phyloP scores from a whole-genome alignment of 2,329 filamentous ascomycete genomes.

The Pseudopyricularia javanii region DNA sequence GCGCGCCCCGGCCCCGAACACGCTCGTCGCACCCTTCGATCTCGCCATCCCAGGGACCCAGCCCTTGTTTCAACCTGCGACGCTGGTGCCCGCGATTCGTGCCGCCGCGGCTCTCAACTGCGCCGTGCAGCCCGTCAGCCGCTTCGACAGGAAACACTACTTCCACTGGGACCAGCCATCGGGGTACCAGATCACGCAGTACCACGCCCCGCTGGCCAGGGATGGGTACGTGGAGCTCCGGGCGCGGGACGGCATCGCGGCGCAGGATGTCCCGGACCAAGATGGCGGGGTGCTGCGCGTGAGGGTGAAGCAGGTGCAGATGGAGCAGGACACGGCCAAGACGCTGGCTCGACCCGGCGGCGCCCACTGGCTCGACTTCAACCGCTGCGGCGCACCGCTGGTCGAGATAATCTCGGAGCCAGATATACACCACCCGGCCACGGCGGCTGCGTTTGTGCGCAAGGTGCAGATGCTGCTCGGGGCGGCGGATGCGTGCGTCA shows the following conservation, averaged over 20 bases:
- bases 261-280: conserved; percentile 52
- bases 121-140: conserved; percentile 61
- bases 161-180: conserved; percentile 97
- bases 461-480: conserved; percentile 77
- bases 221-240: conserved; percentile 62
- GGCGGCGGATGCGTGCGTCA: conserved; percentile 72
- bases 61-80: conserved; percentile 71
- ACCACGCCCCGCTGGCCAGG: conserved; percentile 62
- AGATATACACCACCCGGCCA: conserved; percentile 74
- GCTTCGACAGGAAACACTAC: conserved; percentile 95
- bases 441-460: conserved; percentile 76
- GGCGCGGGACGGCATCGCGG: conserved; percentile 66
- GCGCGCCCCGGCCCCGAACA: conserved; percentile 47
- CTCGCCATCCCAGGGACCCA: conserved; percentile 80
- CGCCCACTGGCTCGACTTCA: conserved; percentile 78
- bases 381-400: conserved; percentile 79
- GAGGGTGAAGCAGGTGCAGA: conserved; percentile 85
- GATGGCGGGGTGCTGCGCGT: conserved; percentile 37
- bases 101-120: conserved; percentile 80
- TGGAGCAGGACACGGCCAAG: conserved; percentile 97
- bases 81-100: conserved; percentile 77
- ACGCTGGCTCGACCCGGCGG: conserved; percentile 67
- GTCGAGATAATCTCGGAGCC: conserved; percentile 93
- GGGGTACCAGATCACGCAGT: conserved; percentile 97
- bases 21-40: conserved; percentile 82